Evolutionary conservation across 441 rosid genomes (phyloP), one percentile per base, ranked within the genome.

Genomic region (Pelargonium exstipulatum): DNA sequence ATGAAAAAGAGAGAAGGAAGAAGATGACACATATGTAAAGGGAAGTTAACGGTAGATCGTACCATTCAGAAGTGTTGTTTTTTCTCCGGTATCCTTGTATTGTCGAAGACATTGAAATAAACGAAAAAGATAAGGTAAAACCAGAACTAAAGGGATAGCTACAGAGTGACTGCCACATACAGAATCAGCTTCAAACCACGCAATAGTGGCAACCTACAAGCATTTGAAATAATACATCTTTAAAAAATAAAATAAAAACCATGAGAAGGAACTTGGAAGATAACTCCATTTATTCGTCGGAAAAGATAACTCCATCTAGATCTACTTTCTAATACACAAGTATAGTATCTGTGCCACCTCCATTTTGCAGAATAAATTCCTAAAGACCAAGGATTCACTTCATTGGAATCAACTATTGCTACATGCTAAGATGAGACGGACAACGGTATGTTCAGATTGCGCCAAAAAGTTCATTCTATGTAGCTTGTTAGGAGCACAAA

Each of bases 101-200:
- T 90, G 97, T 71, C 95, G 89, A 75, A 92, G 89, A 76, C 99
- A 95, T 77, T 95, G 99, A 71, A 89, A 88, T 68, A 95, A 77
- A 46, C 94, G 87, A 74, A 90, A 95, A 73, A 89, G 83, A 68
- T 95, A 95, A 65, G 98, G 99, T 73, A 91, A 82, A 32, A 89
- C 99, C 60, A 95, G 90, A 83, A 87, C 91, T 18, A 90, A 32
- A 20, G 99, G 99, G 69, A 95, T 92, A 20, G 85, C 92, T 79
- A 89, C 65, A 0, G 99, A 90, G 83, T 95, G 99, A 82, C 96
- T 86, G 40, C 99, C 97, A 10, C 99, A 95, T 65, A 92, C 90
- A 18, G 99, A 95, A 81, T 95, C 96, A 48, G 96, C 98, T 81
- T 95, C 99, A 83, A 95, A 92, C 99, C 99, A 95, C n/a, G 99